A percentile compares a stretch with the other conserved stretches of the same genome.
These are phyloP conservation scores for Trypethelium eluteriae DNA, from an alignment of 495 filamentous ascomycete species.

Conservation along the genomic window DNA sequence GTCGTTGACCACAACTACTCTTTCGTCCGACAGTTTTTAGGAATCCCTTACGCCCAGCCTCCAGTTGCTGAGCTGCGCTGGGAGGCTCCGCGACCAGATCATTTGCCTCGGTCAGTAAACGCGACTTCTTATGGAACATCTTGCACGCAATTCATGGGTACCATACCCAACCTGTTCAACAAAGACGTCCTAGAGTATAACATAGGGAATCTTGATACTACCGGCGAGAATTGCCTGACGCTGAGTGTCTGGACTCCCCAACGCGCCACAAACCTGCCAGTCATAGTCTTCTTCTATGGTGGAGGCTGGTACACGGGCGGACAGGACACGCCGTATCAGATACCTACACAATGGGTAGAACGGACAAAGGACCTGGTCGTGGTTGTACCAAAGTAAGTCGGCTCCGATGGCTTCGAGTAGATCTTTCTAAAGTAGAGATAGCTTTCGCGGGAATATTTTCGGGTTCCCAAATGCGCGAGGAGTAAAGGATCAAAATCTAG, in stretches of 20 bases:
- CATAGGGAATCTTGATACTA: background rate
- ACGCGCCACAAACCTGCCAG: slow-evolving; percentile 34
- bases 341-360: slow-evolving; percentile 38
- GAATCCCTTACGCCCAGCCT: slow-evolving; percentile 40
- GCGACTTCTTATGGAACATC: slow-evolving; percentile 35
- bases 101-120: slow-evolving; percentile 29
- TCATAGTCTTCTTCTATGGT: slow-evolving; percentile 42
- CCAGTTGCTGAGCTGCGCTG: slow-evolving; percentile 37
- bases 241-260: slow-evolving; percentile 46
- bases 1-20: slow-evolving; percentile 34
- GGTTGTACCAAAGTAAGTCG: slow-evolving; percentile 46
- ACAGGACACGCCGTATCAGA: slow-evolving; percentile 40
- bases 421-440: slow-evolving; percentile 5
- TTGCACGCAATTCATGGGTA: slow-evolving; percentile 34
- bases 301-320: slow-evolving; percentile 41
- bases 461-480: slow-evolving; percentile 47
- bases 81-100: slow-evolving; percentile 34
- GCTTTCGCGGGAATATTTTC: slow-evolving; percentile 57
- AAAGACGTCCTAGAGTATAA: slow-evolving; percentile 15
- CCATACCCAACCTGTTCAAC: slow-evolving; percentile 14
- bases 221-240: slow-evolving; percentile 45
- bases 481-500: slow-evolving; percentile 39
- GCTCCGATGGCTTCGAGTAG: background rate
- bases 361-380: slow-evolving; percentile 46
- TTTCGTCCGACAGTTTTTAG: slow-evolving; percentile 40